Evolutionary conservation across 1,139 yeast genomes (phyloP).

Genomic region (Nadsonia starkeyi-henricii): DNA sequence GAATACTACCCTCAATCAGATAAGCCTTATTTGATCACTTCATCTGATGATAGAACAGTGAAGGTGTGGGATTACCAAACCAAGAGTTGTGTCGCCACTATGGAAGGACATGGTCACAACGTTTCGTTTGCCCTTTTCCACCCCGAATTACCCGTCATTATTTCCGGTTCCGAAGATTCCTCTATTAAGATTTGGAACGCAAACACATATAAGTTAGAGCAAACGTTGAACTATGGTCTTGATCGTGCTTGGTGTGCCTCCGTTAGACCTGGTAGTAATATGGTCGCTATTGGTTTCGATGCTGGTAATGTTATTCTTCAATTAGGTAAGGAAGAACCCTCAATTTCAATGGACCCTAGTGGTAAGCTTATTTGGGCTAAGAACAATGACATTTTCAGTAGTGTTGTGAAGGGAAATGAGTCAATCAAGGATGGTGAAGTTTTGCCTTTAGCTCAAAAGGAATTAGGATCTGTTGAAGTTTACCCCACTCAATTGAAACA

Average conservation of each 20-base stretch:
- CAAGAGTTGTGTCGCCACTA: slow-evolving; percentile 84
- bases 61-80: slow-evolving; percentile 97
- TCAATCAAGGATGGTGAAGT: slow-evolving; percentile 57
- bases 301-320: slow-evolving; percentile 81
- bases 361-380: slow-evolving; percentile 87
- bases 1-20: slow-evolving; percentile 96
- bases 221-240: slow-evolving; percentile 76
- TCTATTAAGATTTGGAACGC: slow-evolving; percentile 92
- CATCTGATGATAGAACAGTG: slow-evolving; percentile 85
- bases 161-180: slow-evolving; percentile 83
- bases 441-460: slow-evolving; percentile 64
- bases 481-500: slow-evolving; percentile 79
- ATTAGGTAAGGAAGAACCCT: slow-evolving; percentile 89
- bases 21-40: slow-evolving; percentile 85
- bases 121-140: slow-evolving; percentile 96
- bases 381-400: slow-evolving; percentile 77
- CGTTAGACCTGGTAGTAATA: slow-evolving; percentile 59
- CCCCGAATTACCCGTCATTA: slow-evolving; percentile 79
- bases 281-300: slow-evolving; percentile 87
- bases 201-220: slow-evolving; percentile 74
- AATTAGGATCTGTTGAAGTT: slow-evolving; percentile 81
- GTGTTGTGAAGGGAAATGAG: slow-evolving; percentile 58
- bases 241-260: slow-evolving; percentile 97
- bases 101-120: slow-evolving; percentile 86
- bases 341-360: slow-evolving; percentile 81